phyloP scores from a whole-genome alignment of 768 basidiomycete species.

The Punctularia strigosozonata region DNA sequence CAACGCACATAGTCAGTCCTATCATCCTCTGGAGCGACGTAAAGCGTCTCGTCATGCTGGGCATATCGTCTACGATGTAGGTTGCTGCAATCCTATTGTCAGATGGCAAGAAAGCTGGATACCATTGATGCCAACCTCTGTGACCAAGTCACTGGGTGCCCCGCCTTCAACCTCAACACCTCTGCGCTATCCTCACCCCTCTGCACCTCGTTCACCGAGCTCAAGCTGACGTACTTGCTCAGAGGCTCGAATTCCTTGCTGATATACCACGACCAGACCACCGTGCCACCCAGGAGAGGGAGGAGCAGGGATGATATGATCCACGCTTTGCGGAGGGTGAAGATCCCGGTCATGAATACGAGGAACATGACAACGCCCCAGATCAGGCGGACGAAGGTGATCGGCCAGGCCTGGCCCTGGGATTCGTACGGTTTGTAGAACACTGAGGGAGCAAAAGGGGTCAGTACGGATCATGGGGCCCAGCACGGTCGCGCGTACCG shows the following conservation, averaged over 20 bases:
- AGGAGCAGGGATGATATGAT: conserved; percentile 50
- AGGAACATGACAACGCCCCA: conserved; percentile 92
- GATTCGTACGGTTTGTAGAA: conserved; percentile 99
- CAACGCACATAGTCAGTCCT: conserved; percentile 75
- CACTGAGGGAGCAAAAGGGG: conserved; percentile 32
- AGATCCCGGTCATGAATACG: conserved; percentile 94
- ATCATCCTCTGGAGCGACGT: conserved; percentile 91
- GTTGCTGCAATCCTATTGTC: conserved; percentile 34
- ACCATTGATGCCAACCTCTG: conserved; percentile 50
- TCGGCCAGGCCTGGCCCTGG: conserved; percentile 94
- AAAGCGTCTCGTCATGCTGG: conserved; percentile 87
- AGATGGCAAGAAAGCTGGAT: neutral
- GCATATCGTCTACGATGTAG: conserved; percentile 82
- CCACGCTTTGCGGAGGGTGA: conserved; percentile 56
- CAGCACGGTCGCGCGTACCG: conserved; percentile 36
- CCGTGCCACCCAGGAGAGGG: conserved; percentile 66
- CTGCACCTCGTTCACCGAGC: conserved; percentile 82
- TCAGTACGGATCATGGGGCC: neutral
- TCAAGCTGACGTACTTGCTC: conserved; percentile 75
- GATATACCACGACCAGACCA: conserved; percentile 75
- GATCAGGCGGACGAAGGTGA: conserved; percentile 85
- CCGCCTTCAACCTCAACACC: conserved; percentile 59
- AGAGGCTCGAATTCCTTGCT: conserved; percentile 56
- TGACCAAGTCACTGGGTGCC: conserved; percentile 80
- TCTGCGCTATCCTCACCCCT: conserved; percentile 80